Evolutionary conservation across 352 stramenopile genomes (phyloP), one percentile per base, ranked within the genome.

Genomic region (Globisporangium nunn): DNA sequence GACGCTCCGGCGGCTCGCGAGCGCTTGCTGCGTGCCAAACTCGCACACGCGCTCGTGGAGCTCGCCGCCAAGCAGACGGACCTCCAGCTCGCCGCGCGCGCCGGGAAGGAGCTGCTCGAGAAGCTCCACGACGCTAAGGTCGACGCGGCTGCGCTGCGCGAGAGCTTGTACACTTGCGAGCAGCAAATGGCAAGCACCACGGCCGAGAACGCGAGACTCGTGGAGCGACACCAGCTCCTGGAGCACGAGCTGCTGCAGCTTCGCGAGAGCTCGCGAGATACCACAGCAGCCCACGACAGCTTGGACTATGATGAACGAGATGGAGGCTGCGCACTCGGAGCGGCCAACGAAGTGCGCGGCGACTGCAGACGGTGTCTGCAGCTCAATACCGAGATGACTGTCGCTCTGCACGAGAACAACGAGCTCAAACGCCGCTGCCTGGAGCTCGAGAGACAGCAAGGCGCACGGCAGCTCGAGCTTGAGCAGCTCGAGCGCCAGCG

Each of bases 71-170:
- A 79, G 53, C 70, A 76, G 33, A 64, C 73, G 8, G 81, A 77
- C 23, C 54, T 84, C 6, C 70, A 62, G 10, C 55, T 86, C 46
- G 78, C 78, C 30, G 78, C 78, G 2, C 70, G 61, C 18, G 75
- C 75, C 11, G 78, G 78, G 17, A 85, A 78, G 33, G 59, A 57
- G 40, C 62, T 88, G 41, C 59, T 86, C 8, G 59, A 80, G 33
- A 70, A 84, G 57, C 62, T 85, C 0, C 40, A 43, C 10, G 56
- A 55, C 29, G 63, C 61, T n/a, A 53, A 59, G 3, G 62, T 71
- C 18, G 68, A 83, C 40, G 45, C 58, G 2, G 50, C 70, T 29
- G 44, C 50, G 0, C 51, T 80, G 39, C 14, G n/a, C 12, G 63
- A 68, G 23, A 56, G 74, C 40, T 31, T 80, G 6, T 56, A 76